phyloP scores from a whole-genome alignment of 768 basidiomycete species.

The Collybiopsis luxurians region DNA sequence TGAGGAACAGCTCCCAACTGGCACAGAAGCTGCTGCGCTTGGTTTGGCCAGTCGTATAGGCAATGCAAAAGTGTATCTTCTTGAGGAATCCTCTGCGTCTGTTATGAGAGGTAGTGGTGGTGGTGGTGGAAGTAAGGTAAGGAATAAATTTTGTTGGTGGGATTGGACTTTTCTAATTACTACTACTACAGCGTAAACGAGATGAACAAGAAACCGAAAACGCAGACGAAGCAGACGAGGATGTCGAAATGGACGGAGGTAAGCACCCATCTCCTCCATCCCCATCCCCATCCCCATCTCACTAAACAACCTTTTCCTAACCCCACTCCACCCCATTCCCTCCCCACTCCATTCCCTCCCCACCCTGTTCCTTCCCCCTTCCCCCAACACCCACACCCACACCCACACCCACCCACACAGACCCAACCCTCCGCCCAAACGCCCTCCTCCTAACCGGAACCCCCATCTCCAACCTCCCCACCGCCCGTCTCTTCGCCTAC shows the following conservation, averaged over 20 bases:
- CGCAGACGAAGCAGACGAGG: constrained; percentile 25
- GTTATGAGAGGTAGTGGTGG: constrained; percentile 47
- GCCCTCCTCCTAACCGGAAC: constrained; percentile 71
- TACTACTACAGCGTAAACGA: constrained; percentile 19
- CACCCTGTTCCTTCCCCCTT: no score
- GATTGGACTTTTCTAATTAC: not conserved
- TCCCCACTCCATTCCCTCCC: no score
- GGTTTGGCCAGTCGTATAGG: constrained; percentile 75
- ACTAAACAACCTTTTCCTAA: not conserved
- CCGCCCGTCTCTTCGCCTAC: constrained; percentile 77
- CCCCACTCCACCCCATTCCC: no score
- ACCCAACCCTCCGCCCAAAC: constrained; percentile 50
- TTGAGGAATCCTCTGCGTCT: constrained; percentile 62
- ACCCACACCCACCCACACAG: no score
- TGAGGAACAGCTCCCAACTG: constrained; percentile 51
- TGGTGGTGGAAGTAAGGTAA: no score
- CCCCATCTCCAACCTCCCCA: constrained; percentile 74
- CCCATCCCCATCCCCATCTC: not conserved
- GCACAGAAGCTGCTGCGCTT: constrained; percentile 26
- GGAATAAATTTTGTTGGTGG: constrained; percentile 47
- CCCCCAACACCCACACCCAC: no score
- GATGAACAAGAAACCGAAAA: constrained; percentile 25
- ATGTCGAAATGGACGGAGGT: constrained; percentile 25
- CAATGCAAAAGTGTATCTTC: constrained; percentile 70
- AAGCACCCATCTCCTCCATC: not conserved